A percentile compares a stretch with the other conserved stretches of the same genome.
Evolutionary conservation across 371 early-diverging fungal species (phyloP).

Genomic region (Synchytrium microbalum): DNA sequence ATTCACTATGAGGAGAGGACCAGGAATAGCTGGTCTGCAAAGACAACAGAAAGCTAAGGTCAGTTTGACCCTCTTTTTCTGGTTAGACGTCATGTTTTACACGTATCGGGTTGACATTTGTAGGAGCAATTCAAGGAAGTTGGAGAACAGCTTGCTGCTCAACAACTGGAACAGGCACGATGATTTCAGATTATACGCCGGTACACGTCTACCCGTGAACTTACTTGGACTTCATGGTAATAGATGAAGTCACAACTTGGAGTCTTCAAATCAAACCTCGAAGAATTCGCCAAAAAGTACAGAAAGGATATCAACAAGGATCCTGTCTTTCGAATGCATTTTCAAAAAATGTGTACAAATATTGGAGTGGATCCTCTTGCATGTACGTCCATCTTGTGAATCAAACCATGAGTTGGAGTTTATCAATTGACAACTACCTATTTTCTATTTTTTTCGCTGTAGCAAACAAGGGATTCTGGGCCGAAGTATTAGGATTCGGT

Average conservation of each 20-base stretch:
- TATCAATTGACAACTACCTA: neutral
- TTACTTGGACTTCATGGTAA: too few species aligned
- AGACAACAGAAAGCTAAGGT: constrained; percentile 10
- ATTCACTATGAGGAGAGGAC: constrained; percentile 2
- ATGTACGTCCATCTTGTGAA: constrained; percentile 54
- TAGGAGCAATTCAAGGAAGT: constrained; percentile 26
- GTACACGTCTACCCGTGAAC: too few species aligned
- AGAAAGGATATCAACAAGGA: constrained; percentile 81
- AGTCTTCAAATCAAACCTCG: constrained; percentile 69
- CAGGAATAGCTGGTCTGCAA: constrained; percentile 12
- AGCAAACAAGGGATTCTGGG: constrained; percentile 94
- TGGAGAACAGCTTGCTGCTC: constrained; percentile 26
- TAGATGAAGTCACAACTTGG: constrained; percentile 64
- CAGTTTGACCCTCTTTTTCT: too few species aligned
- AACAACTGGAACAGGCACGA: constrained; percentile 32
- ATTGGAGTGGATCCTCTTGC: constrained; percentile 94
- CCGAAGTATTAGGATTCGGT: constrained; percentile 88
- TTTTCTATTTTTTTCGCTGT: neutral
- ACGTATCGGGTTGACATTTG: too few species aligned
- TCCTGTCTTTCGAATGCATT: constrained; percentile 80
- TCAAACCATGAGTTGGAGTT: neutral
- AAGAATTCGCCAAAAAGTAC: constrained; percentile 78
- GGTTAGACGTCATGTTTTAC: too few species aligned
- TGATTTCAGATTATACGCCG: neutral
- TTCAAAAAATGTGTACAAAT: constrained; percentile 86